Base-by-base conservation (phyloP, 2,329 filamentous ascomycete genomes). In the Sporothrix curviconia region DNA sequence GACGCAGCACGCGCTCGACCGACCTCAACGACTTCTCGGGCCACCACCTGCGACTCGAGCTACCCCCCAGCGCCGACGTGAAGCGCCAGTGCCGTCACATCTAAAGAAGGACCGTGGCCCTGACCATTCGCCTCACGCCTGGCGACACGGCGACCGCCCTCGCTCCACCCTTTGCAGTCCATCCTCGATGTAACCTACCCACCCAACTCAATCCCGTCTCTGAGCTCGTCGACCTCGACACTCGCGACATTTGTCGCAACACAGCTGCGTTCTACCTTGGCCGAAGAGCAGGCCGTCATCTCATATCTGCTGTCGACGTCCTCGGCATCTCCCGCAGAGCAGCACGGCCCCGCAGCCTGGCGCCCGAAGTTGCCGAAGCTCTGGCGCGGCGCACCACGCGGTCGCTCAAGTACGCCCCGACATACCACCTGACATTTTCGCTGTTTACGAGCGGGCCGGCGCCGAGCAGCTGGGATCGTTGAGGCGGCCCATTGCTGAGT, bases 341-440 rank as follows among this genome's bases (percentile, higher is more conserved):
- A 70, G 36, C 64, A 74, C 59, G 72, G 74, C 72, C 76, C 3
- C 74, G 76, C 59, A 74, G 74, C 5, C 64, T 81, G 39, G 72
- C 75, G 0, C 74, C 78, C 34, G 77, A 83, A 32, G 73, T 78
- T 0, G 74, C 78, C 24, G 82, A 83, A 40, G 75, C 79, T 1
- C 76, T 83, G 64, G 81, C 73, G 65, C 87, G 78, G 79, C 87
- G 91, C 60, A 89, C 89, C 36, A 94, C 89, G 2, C 81, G 91
- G 52, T 90, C 91, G 0, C 81, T 97, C 67, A 95, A 92, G 69
- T 95, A 96, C 69, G 87, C 94, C 4, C 85, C 92, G 14, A 95
- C 90, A 0, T 99, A 97, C 69, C 94, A 99, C 68, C 77, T 99
- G 28, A 96, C 92, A 0, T 96, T 99, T 68, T 99, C 94, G 0